phyloP scores from a whole-genome alignment of 1,284 basidiomycete species.

The Pyrrhoderma lamaoense region DNA sequence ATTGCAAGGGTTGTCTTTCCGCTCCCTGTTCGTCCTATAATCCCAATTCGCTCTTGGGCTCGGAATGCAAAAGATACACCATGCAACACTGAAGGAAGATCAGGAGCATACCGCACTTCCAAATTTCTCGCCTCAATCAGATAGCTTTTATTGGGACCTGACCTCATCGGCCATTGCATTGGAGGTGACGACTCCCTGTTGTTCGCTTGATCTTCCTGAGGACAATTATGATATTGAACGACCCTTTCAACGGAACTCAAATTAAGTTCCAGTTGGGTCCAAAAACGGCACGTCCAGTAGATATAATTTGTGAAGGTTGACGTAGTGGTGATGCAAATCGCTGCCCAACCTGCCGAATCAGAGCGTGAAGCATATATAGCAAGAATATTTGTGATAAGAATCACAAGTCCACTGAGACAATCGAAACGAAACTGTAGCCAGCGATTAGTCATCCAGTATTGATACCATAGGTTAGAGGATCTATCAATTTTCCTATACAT shows the following conservation, averaged over 20 bases:
- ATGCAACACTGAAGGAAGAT: constrained; percentile 76
- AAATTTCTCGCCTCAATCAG: constrained; percentile 40
- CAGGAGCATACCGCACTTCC: constrained; percentile 75
- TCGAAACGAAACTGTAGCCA: constrained; percentile 22
- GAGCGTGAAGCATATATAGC: constrained; percentile 26
- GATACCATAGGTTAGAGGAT: not conserved
- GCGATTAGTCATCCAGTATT: constrained; percentile 23
- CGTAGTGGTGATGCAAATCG: constrained; percentile 79
- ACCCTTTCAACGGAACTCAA: constrained; percentile 81
- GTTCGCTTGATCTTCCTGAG: constrained; percentile 72
- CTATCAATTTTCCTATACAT: constrained; percentile 59
- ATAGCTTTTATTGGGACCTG: constrained; percentile 20
- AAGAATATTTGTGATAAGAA: constrained; percentile 68
- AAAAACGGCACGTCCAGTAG: constrained; percentile 66
- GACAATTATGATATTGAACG: constrained; percentile 80
- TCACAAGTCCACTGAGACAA: constrained; percentile 53
- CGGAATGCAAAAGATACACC: constrained; percentile 61
- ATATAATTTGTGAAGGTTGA: constrained; percentile 46
- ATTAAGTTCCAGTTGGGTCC: constrained; percentile 54
- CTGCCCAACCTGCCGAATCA: constrained; percentile 37
- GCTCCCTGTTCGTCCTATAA: constrained; percentile 66
- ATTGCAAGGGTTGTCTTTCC: constrained; percentile 70
- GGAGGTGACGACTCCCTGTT: constrained; percentile 64
- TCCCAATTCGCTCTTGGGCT: constrained; percentile 60
- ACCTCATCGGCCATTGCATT: constrained; percentile 82